phyloP scores from a whole-genome alignment of 2,329 filamentous ascomycete species.

The Clonostachys solani region DNA sequence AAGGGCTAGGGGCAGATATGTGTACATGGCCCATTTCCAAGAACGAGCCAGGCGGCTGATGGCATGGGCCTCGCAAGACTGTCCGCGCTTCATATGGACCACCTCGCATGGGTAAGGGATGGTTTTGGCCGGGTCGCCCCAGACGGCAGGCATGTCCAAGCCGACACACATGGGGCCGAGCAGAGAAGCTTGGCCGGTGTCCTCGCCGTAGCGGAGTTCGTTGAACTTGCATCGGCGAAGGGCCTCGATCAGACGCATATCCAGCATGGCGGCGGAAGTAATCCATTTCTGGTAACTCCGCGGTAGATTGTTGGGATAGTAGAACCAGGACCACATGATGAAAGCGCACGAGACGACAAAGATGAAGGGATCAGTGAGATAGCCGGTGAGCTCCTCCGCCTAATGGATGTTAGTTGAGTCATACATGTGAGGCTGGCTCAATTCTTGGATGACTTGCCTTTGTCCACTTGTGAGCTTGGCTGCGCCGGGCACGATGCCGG shows the following conservation, averaged over 20 bases:
- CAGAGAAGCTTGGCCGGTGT: conserved; percentile 65
- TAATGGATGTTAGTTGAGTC: conserved; percentile 5
- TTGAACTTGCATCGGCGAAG: conserved; percentile 63
- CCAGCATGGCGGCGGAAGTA: conserved; percentile 68
- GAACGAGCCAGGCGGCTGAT: conserved; percentile 62
- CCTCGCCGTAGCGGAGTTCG: conserved; percentile 65
- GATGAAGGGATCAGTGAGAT: conserved; percentile 57
- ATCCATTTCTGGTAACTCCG: conserved; percentile 80
- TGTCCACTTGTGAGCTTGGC: conserved; percentile 41
- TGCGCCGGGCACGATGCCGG: conserved; percentile 36
- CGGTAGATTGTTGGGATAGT: conserved; percentile 66
- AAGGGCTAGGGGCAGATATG: conserved; percentile 73
- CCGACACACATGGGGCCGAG: conserved; percentile 70
- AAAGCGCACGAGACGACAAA: conserved; percentile 70
- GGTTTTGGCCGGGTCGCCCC: conserved; percentile 67
- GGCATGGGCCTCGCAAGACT: conserved; percentile 72
- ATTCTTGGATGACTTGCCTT: conserved; percentile 22
- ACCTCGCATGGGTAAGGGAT: conserved; percentile 78
- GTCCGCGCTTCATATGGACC: conserved; percentile 75
- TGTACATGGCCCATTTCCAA: conserved; percentile 70
- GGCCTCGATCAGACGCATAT: conserved; percentile 68
- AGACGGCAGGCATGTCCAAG: conserved; percentile 61
- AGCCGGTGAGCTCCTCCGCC: conserved; percentile 26
- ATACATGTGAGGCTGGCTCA: not conserved
- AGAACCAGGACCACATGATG: conserved; percentile 91